Evolutionary conservation across 805 yeast genomes (phyloP), one percentile per base, ranked within the genome.

Genomic region (Sugiyamaella chiloensis): DNA sequence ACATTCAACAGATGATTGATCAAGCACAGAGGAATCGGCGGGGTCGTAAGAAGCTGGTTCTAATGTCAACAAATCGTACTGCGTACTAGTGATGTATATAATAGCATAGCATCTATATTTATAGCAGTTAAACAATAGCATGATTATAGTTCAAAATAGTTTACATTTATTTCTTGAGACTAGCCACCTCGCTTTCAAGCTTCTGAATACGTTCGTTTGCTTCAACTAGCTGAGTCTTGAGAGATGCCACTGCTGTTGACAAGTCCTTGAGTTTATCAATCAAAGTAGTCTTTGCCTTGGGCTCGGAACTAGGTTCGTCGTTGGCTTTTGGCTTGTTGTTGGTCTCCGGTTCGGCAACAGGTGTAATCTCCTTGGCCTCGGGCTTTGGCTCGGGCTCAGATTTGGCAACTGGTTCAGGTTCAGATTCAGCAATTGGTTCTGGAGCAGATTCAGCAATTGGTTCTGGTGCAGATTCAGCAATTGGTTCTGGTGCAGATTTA

Each of bases 21-120:
- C 42, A 53, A 9, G 50, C 58, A 23, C 42, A 52, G 40, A 34
- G 50, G 32, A 31, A 53, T 39, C 36, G 46, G 24, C 47, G 47
- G 50, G 60, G 60, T 20, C 53, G 57, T 50, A 61, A 58, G 60
- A 62, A 55, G 55, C 53, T 59, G 47, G 64, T 60, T 32, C 55
- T 51, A 17, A 44, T 60, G 48, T 55, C 60, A 19, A 53, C 37
- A 26, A 30, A 47, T 9, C 42, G 50, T n/a, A 31, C 30, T 30
- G 30, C 26, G 17, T 44, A 20, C 23, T 35, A 24, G 37, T 36
- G 23, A 44, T 42, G 26, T 40, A n/a, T 26, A 17, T 11, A 37
- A 26, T 26, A 8, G 29, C 29, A 26, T 8, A 26, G 7, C 29
- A 26, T 8, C 11, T 8, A 7, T 8, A 26, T 26, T 26, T 8